A percentile compares a stretch with the other conserved stretches of the same genome.
Evolutionary conservation across 257 asterid species (phyloP).

Genomic region (Capsicum baccatum): DNA sequence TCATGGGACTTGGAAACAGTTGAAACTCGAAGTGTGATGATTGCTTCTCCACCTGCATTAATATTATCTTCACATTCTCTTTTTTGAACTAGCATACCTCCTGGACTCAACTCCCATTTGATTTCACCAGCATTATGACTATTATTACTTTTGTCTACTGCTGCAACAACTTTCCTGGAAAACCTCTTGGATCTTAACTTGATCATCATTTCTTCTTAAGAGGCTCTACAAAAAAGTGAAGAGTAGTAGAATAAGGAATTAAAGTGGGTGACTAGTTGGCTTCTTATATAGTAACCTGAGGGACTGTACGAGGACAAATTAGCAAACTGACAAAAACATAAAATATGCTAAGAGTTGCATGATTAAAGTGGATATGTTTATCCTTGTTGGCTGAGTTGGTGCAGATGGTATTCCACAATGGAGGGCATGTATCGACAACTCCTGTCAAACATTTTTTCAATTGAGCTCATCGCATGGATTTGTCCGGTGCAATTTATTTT

Average conservation of each 20-base stretch:
- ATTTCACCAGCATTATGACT: conserved; percentile 41
- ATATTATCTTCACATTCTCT: conserved; percentile 48
- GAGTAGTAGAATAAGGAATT: not conserved
- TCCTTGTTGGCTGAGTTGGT: no score
- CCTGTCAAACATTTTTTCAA: no score
- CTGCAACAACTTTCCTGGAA: conserved; percentile 43
- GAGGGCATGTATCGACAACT: no score
- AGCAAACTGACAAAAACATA: conserved; percentile 29
- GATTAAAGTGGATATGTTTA: not conserved
- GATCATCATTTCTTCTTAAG: conserved; percentile 40
- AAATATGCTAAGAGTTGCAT: conserved; percentile 24
- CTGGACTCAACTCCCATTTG: conserved; percentile 83
- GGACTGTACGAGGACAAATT: conserved; percentile 43
- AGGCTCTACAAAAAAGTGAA: not conserved
- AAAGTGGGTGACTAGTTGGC: conserved; percentile 28
- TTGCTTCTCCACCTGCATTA: conserved; percentile 37
- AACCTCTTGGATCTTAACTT: conserved; percentile 68
- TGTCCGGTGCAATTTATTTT: no score
- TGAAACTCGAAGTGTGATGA: conserved; percentile 62
- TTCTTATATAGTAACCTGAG: conserved; percentile 48
- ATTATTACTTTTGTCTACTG: not conserved
- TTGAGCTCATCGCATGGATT: no score
- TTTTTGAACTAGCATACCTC: conserved; percentile 87
- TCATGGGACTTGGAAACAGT: conserved; percentile 61
- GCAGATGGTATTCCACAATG: no score